A percentile compares a stretch with the other conserved stretches of the same genome.
Evolutionary conservation across 2,329 filamentous ascomycete genomes (phyloP).

Genomic region (Phaeosphaeriaceae sp.): DNA sequence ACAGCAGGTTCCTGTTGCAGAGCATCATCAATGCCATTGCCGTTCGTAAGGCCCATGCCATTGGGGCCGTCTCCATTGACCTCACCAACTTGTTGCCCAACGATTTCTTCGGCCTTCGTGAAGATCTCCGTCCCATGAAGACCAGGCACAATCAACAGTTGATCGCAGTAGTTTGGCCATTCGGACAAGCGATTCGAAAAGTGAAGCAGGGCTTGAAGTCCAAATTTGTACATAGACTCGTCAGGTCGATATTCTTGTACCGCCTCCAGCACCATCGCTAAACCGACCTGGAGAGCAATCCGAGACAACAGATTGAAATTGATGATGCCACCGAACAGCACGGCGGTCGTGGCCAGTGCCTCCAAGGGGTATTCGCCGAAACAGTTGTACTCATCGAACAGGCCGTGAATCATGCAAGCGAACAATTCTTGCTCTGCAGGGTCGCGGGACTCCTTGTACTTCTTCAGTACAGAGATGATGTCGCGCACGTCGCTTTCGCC

Average conservation of each 20-base stretch:
- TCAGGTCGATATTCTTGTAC: slow-evolving; percentile 84
- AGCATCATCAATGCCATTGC: slow-evolving; percentile 68
- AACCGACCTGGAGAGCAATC: slow-evolving; percentile 88
- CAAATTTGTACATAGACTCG: slow-evolving; percentile 97
- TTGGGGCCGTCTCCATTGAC: slow-evolving; percentile 55
- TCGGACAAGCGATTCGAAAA: slow-evolving; percentile 82
- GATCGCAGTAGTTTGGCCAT: slow-evolving; percentile 93
- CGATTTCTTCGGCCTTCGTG: slow-evolving; percentile 80
- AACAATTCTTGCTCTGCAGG: slow-evolving; percentile 91
- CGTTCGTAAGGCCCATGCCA: slow-evolving; percentile 69
- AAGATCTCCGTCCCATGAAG: slow-evolving; percentile 86
- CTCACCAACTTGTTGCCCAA: slow-evolving; percentile 71
- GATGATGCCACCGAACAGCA: slow-evolving; percentile 96
- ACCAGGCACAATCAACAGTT: slow-evolving; percentile 80
- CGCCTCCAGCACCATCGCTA: slow-evolving; percentile 97
- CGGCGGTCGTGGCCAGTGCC: slow-evolving; percentile 91
- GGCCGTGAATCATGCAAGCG: slow-evolving; percentile 96
- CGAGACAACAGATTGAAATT: slow-evolving; percentile 90
- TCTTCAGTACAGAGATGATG: slow-evolving; percentile 82
- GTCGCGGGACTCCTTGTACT: slow-evolving; percentile 87
- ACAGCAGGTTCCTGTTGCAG: slow-evolving; percentile 65
- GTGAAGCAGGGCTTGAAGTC: slow-evolving; percentile 91
- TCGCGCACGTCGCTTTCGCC: slow-evolving; percentile 85
- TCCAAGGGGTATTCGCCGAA: slow-evolving; percentile 97
- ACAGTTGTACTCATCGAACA: slow-evolving; percentile 97